Evolutionary conservation across 352 stramenopile species (phyloP).

Genomic region (Globisporangium abappressorium): DNA sequence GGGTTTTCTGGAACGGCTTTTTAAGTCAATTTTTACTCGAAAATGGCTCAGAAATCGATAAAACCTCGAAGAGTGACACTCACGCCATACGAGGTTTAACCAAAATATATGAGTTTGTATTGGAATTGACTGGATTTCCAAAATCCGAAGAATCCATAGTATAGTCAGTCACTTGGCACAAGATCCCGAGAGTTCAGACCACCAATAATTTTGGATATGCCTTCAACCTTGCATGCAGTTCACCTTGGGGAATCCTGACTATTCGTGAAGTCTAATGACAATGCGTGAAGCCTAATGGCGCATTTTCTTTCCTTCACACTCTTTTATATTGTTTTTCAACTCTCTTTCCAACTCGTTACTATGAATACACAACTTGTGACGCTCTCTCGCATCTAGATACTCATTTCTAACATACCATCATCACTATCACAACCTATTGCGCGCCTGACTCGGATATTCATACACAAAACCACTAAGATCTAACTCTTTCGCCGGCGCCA

Average conservation of each 20-base stretch:
- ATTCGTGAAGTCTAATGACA: no score
- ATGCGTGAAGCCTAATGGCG: background rate
- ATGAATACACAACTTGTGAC: background rate
- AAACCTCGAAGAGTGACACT: no score
- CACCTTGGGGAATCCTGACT: background rate
- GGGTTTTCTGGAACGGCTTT: no score
- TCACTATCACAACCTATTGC: background rate
- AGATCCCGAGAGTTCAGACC: background rate
- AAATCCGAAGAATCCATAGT: no score
- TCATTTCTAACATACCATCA: background rate
- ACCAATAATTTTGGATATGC: background rate
- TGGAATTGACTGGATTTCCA: no score
- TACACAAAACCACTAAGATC: background rate
- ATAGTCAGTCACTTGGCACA: background rate
- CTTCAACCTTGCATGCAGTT: background rate
- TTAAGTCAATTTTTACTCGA: no score
- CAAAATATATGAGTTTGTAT: no score
- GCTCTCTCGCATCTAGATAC: background rate
- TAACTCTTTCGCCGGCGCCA: background rate
- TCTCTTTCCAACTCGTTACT: slow-evolving; percentile 1
- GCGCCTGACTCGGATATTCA: slow-evolving; percentile 1
- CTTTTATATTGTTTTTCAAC: background rate
- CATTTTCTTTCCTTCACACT: background rate
- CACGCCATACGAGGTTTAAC: no score
- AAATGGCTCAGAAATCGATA: no score